Evolutionary conservation across 805 yeast genomes (phyloP).

Genomic region (Lipomyces sp.): DNA sequence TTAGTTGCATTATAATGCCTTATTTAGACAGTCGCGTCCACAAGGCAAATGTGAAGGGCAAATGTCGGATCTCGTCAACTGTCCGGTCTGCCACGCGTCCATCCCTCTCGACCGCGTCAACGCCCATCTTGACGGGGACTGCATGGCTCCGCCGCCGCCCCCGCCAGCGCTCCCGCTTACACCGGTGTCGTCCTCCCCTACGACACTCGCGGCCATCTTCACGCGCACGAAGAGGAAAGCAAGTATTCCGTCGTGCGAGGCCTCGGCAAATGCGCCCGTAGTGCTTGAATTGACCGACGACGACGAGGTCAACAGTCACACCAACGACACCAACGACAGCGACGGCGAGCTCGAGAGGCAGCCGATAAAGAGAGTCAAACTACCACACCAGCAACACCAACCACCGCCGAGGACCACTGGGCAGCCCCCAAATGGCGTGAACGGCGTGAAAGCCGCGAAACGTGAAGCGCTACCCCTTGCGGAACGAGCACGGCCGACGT

Average conservation of each 20-base stretch:
- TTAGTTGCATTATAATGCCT: too few species aligned
- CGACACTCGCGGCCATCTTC: constrained; percentile 1
- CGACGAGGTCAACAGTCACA: background rate
- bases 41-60: too few species aligned
- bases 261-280: too few species aligned
- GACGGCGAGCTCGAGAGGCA: too few species aligned
- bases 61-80: constrained; percentile 23
- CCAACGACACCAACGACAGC: background rate
- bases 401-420: too few species aligned
- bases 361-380: too few species aligned
- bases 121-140: constrained; percentile 40
- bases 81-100: constrained; percentile 29
- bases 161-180: background rate
- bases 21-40: too few species aligned
- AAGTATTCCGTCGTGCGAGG: background rate
- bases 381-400: too few species aligned
- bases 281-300: too few species aligned
- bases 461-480: constrained; percentile 70
- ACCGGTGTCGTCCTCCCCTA: background rate
- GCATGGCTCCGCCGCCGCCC: constrained; percentile 5
- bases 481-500: constrained; percentile 76
- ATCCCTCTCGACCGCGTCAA: constrained; percentile 23
- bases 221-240: constrained; percentile 1
- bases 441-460: too few species aligned
- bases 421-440: too few species aligned